Percentiles rank a stretch among this genome's conserved stretches.
Conservation (phyloP, 352 stramenopile species). For the Pythium plurisporium region DNA sequence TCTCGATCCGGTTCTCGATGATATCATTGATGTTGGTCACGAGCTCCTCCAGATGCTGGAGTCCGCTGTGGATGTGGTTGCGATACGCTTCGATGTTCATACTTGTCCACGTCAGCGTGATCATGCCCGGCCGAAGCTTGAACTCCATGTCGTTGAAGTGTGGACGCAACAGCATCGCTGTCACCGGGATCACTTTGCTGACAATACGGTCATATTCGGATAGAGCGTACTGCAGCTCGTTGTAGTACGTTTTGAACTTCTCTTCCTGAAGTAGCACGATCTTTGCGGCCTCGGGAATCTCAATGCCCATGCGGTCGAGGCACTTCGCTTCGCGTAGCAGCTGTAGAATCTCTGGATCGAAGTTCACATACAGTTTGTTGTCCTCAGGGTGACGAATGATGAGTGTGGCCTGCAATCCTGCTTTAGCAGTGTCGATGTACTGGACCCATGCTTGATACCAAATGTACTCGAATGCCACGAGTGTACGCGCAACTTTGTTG, state of each 20-base stretch:
- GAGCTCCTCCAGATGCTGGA: conserved; percentile 96
- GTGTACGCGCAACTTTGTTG: conserved; percentile 97
- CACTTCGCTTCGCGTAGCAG: conserved; percentile 97
- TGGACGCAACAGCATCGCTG: conserved; percentile 92
- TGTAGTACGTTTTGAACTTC: conserved; percentile 99
- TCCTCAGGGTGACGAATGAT: conserved; percentile 99
- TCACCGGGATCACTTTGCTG: conserved; percentile 97
- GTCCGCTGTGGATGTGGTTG: conserved; percentile 87
- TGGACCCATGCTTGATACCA: conserved; percentile 99
- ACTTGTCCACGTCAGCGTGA: conserved; percentile 98
- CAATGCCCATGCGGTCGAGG: conserved; percentile 97
- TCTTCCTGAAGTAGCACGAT: conserved; percentile 98
- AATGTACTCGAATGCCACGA: conserved; percentile 99
- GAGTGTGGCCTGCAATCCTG: conserved; percentile 96
- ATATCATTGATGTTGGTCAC: conserved; percentile 99
- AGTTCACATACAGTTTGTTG: conserved; percentile 98
- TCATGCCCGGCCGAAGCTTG: conserved; percentile 98
- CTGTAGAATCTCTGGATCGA: conserved; percentile 98
- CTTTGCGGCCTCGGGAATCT: conserved; percentile 97
- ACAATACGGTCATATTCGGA: conserved; percentile 97
- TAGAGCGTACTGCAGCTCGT: conserved; percentile 96
- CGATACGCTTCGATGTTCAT: conserved; percentile 99
- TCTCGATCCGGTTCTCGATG: conserved; percentile 99
- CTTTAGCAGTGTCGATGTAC: conserved; percentile 97
- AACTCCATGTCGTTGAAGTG: conserved; percentile 99